Base-by-base conservation (phyloP, 192 early-diverging fungal species). In the Backusella macrospora region DNA sequence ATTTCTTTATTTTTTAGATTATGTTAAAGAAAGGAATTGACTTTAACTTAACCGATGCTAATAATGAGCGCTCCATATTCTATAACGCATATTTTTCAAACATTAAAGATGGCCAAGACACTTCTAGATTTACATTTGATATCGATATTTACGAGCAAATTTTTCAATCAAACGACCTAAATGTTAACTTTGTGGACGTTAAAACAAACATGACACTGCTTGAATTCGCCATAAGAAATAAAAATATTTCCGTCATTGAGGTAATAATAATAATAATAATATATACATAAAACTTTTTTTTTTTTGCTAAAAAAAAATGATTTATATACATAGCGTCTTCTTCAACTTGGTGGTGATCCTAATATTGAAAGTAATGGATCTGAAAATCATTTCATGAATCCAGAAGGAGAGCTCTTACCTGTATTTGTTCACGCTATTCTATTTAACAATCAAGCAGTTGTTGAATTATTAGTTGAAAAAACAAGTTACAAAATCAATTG, bases 171-270 rank as follows among this genome's bases (percentile, higher is more conserved):
- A 52, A n/a, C 10, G 66, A 45, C 0, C 79, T 82, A 14, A 67
- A 84, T 42, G 71, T 86, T n/a, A 81, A 81, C 23, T n/a, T 34
- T 6, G 16, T 78, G 5, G 84, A 87, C 47, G 29, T 47, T 14
- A 52, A 62, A 12, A 81, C 78, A 4, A 77, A 81, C 0, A 79
- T 65, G 46, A 83, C 83, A 6, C 73, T 79, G 26, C 45, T 87
- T 12, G 86, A 86, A 72, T 63, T 78, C 65, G 85, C 84, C 0
- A 85, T 87, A 46, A 43, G 65, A 9, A 18, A 76, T 18, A 52
- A 23, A 15, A 74, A 87, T 48, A 26, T 52, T 0, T 44, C 43
- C 2, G 21, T 81, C 38, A 55, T 87, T 16, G 67, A 82, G 68
- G 80, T 81, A 77, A 45, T 29, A 26, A 14, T 4, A 21, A 6